Conservation (phyloP, 1,284 basidiomycete species). For the Pholiota adiposa region DNA sequence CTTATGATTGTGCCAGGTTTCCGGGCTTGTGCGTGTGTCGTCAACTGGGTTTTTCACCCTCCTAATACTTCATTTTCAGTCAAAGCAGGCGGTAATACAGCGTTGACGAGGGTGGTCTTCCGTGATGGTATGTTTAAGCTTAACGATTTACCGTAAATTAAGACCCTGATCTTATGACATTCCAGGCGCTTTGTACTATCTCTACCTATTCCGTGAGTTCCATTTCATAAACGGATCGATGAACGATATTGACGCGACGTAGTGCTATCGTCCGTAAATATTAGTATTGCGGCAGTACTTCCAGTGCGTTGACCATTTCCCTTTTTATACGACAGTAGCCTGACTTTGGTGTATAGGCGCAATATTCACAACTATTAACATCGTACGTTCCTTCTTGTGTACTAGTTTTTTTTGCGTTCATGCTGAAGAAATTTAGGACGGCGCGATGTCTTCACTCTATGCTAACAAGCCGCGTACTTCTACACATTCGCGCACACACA, state of each 20-base stretch:
- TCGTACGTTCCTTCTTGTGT: constrained; percentile 2
- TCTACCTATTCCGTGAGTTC: constrained; percentile 18
- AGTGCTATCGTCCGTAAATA: constrained; percentile 18
- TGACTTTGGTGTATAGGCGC: constrained; percentile 1
- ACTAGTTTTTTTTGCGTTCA: no score
- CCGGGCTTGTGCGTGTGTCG: constrained; percentile 4
- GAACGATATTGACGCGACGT: background rate
- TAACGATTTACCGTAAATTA: background rate
- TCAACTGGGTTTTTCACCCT: background rate
- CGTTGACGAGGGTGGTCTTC: background rate
- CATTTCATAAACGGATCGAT: background rate
- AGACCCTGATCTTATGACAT: background rate
- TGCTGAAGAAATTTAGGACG: background rate
- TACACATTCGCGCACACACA: constrained; percentile 9
- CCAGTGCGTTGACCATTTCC: background rate
- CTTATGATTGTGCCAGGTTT: constrained; percentile 6
- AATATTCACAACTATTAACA: constrained; percentile 13
- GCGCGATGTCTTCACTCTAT: constrained; percentile 12
- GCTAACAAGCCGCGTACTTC: constrained; percentile 14
- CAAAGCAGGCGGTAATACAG: constrained; percentile 10
- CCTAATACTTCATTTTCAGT: constrained; percentile 10
- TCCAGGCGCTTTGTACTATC: constrained; percentile 16
- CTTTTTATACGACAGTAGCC: no score
- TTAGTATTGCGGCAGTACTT: constrained; percentile 11
- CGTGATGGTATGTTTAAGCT: background rate